Conservation (phyloP, 78 protist genomes). For the Dictyostelium capitatum region DNA sequence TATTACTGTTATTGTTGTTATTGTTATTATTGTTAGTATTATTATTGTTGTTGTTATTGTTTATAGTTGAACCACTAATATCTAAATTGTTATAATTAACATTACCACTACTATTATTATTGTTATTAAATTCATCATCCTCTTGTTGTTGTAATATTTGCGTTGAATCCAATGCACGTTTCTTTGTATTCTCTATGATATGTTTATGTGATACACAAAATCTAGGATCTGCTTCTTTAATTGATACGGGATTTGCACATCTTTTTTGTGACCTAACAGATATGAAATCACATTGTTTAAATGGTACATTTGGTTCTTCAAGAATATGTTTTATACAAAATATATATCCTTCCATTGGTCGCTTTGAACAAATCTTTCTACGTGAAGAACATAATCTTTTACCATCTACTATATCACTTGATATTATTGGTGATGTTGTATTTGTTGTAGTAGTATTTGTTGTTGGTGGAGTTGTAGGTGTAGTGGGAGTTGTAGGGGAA, state of each 20-base stretch:
- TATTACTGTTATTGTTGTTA: background rate
- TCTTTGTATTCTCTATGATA: slow-evolving; percentile 41
- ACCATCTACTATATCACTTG: slow-evolving; percentile 9
- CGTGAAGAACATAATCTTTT: slow-evolving; percentile 43
- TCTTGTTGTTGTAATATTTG: too few relatives aligned
- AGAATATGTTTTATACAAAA: slow-evolving; percentile 63
- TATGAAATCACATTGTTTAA: slow-evolving; percentile 68
- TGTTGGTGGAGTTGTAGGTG: too few relatives aligned
- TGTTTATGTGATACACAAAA: slow-evolving; percentile 64
- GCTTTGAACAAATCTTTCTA: slow-evolving; percentile 53
- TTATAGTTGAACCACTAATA: too few relatives aligned
- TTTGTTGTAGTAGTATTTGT: too few relatives aligned
- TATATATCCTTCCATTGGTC: slow-evolving; percentile 44
- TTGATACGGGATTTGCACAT: slow-evolving; percentile 52
- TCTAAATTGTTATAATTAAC: background rate
- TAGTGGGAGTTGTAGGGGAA: too few relatives aligned
- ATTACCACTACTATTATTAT: background rate
- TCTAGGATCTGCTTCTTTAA: slow-evolving; percentile 7
- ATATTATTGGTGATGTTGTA: too few relatives aligned
- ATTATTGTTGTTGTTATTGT: background rate
- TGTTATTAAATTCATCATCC: background rate
- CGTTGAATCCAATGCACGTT: background rate
- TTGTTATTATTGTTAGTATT: background rate
- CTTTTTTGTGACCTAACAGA: slow-evolving; percentile 21
- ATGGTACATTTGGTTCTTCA: slow-evolving; percentile 66